Percentiles rank a stretch among this genome's conserved stretches.
phyloP scores from a whole-genome alignment of 2,329 filamentous ascomycete genomes.

The Drechslerella coelobrocha region DNA sequence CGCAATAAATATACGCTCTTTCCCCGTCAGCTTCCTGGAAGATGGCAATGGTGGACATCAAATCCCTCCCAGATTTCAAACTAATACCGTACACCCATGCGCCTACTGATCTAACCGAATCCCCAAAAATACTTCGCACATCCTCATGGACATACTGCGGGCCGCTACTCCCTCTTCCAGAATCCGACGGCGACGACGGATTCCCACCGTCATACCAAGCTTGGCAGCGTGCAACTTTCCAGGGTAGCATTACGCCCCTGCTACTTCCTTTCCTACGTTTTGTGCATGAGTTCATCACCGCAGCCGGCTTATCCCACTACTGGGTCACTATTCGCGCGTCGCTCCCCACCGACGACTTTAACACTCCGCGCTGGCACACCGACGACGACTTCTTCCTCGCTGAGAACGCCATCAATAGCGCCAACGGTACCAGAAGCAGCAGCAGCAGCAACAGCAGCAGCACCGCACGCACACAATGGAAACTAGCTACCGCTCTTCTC shows the following conservation, averaged over 20 bases:
- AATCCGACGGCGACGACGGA: constrained; percentile 6
- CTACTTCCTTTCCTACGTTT: constrained; percentile 60
- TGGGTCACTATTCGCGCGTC: constrained; percentile 63
- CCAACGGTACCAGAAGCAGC: constrained; percentile 24
- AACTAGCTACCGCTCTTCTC: constrained; percentile 62
- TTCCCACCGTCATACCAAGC: constrained; percentile 59
- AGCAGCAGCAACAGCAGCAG: constrained; percentile 46
- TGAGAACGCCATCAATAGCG: constrained; percentile 38
- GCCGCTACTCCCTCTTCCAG: constrained; percentile 56
- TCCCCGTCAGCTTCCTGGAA: too few species aligned
- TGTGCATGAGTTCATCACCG: constrained; percentile 58
- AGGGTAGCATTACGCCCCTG: constrained; percentile 56
- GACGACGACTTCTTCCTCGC: constrained; percentile 62
- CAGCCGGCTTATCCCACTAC: constrained; percentile 59
- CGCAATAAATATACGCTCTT: too few species aligned
- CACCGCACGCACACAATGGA: constrained; percentile 61
- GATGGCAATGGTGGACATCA: constrained; percentile 33
- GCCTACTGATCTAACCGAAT: background rate
- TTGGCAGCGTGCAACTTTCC: constrained; percentile 58
- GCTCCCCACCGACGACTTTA: constrained; percentile 60
- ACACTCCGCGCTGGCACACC: constrained; percentile 62
- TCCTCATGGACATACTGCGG: constrained; percentile 62
- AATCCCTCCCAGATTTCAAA: constrained; percentile 38
- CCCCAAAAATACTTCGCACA: constrained; percentile 26
- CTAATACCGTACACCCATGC: constrained; percentile 28